These are phyloP conservation scores for Blastobotrys aristatus DNA, from an alignment of 1,139 yeast species.

Conservation along the genomic window DNA sequence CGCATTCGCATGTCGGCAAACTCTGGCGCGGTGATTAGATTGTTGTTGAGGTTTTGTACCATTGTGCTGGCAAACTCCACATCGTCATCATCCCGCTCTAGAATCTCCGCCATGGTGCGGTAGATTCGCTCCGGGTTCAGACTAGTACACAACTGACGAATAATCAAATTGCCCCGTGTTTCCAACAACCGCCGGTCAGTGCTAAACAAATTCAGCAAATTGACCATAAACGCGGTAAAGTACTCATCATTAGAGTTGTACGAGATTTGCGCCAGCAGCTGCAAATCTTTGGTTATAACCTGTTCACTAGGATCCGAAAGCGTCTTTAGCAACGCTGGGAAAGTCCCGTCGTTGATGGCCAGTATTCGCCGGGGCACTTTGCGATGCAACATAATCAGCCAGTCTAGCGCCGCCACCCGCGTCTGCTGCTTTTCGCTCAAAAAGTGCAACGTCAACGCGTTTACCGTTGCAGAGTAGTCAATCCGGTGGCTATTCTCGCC, in stretches of 20 bases:
- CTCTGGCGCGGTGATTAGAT: constrained; percentile 84
- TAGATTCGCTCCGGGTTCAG: constrained; percentile 81
- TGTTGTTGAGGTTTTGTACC: constrained; percentile 83
- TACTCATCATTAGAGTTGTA: constrained; percentile 71
- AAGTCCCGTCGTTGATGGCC: constrained; percentile 57
- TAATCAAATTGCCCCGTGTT: constrained; percentile 75
- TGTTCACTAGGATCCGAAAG: constrained; percentile 82
- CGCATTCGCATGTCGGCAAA: constrained; percentile 63
- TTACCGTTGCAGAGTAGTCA: constrained; percentile 56
- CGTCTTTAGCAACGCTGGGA: constrained; percentile 74
- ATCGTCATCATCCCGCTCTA: constrained; percentile 55
- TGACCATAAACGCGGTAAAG: constrained; percentile 70
- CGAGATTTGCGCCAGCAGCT: constrained; percentile 73
- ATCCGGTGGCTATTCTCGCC: constrained; percentile 34
- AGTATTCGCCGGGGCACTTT: constrained; percentile 60
- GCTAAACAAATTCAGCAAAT: constrained; percentile 64
- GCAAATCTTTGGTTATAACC: constrained; percentile 73
- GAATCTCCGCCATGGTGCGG: constrained; percentile 70
- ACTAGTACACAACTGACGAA: constrained; percentile 77
- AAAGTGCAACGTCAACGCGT: constrained; percentile 56
- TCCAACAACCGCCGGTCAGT: constrained; percentile 58
- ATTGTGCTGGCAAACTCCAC: constrained; percentile 71
- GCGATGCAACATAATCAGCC: constrained; percentile 81
- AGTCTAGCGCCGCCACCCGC: constrained; percentile 78
- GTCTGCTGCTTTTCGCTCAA: constrained; percentile 73